Evolutionary conservation across 129 eudicot genomes (phyloP), one percentile per base, ranked within the genome.

Genomic region (Centaurea solstitialis): DNA sequence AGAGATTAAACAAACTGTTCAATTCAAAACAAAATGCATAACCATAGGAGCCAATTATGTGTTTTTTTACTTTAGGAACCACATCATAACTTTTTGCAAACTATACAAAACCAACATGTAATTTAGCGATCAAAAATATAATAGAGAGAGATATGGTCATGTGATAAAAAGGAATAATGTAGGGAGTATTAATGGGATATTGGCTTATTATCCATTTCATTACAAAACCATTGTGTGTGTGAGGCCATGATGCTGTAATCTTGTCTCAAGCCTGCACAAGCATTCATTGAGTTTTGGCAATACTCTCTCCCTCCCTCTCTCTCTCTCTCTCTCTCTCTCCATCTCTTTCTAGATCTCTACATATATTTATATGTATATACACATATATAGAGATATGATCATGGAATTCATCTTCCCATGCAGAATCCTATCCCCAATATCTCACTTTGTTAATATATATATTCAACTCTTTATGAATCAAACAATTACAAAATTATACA

Each of bases 261-360:
- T 82, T 82, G 81, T 76, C 85, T 39, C 77, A 76, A 82, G 85
- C 81, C 85, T 82, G 85, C 47, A 82, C 37, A 70, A 11, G 59
- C 43, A 76, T 82, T 82, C 65, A 82, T 76, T 82, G 72, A 82
- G 15, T 53, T 82, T 82, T 82, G 85, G 81, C 80, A 82, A 82
- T 21, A 76, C 72, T 68, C 65, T 57, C 65, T 57, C 65, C 9
- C 65, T 57, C 65, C 3, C 20, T 15, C 62, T 50, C 6, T 50
- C 61, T 53, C 64, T 53, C n/a, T n/a, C n/a, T n/a, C n/a, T n/a
- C 64, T 4, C 64, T 13, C 64, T 4, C 6, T 11, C 61, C 15
- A 5, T 47, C 20, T 47, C 7, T 53, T 0, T 45, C 15, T 47
- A n/a, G 3, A n/a, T 57, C 9, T 57, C 8, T 53, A 53, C 3